A percentile compares a stretch with the other conserved stretches of the same genome.
Conservation (phyloP, 1,284 basidiomycete genomes). For the Testicularia cyperi region DNA sequence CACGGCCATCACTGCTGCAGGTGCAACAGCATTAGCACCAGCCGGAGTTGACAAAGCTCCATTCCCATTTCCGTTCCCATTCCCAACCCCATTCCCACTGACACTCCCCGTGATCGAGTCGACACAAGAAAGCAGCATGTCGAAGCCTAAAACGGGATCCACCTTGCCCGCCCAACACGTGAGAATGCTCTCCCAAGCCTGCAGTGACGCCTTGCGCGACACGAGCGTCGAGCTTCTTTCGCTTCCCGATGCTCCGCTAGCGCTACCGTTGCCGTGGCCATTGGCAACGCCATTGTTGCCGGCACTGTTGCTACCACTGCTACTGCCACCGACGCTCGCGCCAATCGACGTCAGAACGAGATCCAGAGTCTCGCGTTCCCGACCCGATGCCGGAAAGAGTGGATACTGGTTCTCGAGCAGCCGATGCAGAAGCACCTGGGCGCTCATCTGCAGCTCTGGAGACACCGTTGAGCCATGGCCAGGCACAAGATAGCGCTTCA, state of each 20-base stretch:
- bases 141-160: constrained; percentile 42
- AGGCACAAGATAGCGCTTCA: constrained; percentile 9
- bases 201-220: constrained; percentile 19
- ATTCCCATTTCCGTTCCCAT: too few relatives aligned
- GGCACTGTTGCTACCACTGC: too few relatives aligned
- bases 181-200: constrained; percentile 17
- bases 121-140: constrained; percentile 3
- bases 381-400: constrained; percentile 11
- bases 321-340: neutral
- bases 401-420: constrained; percentile 41
- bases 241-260: too few relatives aligned
- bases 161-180: constrained; percentile 7
- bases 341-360: constrained; percentile 1
- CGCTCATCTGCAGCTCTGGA: constrained; percentile 22
- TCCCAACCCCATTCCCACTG: too few relatives aligned
- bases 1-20: constrained; percentile 1
- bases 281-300: too few relatives aligned
- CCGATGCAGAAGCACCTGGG: constrained; percentile 35
- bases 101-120: too few relatives aligned
- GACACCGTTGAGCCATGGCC: neutral
- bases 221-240: constrained; percentile 2
- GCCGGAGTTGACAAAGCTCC: too few relatives aligned
- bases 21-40: too few relatives aligned
- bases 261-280: too few relatives aligned
- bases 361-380: constrained; percentile 25